These are phyloP conservation scores for Lachancea mirantina DNA, from an alignment of 805 yeast genomes.

Conservation along the genomic window DNA sequence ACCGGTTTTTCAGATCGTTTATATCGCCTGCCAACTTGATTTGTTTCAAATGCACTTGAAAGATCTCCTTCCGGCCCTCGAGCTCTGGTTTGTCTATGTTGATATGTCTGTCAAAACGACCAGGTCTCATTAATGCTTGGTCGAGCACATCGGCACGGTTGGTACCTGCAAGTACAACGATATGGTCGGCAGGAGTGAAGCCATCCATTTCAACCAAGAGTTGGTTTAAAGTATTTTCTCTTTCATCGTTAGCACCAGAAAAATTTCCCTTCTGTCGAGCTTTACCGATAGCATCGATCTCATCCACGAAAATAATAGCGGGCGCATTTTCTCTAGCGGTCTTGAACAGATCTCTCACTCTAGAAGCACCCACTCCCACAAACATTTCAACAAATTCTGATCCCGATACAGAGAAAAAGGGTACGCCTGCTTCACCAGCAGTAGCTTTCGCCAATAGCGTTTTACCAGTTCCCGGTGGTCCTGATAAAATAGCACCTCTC, in stretches of 20 bases:
- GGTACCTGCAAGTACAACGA: conserved; percentile 92
- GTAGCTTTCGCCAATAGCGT: conserved; percentile 89
- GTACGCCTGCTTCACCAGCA: conserved; percentile 95
- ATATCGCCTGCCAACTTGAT: conserved; percentile 43
- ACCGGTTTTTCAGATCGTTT: conserved; percentile 66
- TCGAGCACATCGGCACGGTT: conserved; percentile 89
- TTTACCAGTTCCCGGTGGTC: conserved; percentile 98
- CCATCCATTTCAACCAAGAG: conserved; percentile 95
- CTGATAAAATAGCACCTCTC: conserved; percentile 87
- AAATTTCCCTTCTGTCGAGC: conserved; percentile 65
- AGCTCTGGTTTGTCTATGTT: conserved; percentile 81
- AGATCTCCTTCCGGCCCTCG: conserved; percentile 83
- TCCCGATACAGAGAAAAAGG: conserved; percentile 85
- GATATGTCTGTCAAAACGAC: conserved; percentile 88
- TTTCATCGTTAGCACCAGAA: conserved; percentile 84
- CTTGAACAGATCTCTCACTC: conserved; percentile 88
- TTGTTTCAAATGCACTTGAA: conserved; percentile 67
- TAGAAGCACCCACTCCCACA: conserved; percentile 92
- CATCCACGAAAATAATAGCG: conserved; percentile 84
- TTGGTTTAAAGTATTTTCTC: conserved; percentile 89
- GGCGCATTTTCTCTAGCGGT: conserved; percentile 90
- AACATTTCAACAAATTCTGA: conserved; percentile 97
- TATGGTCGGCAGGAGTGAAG: conserved; percentile 78
- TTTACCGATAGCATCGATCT: conserved; percentile 93
- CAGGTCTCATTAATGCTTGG: conserved; percentile 86